Base-by-base conservation (phyloP, 2,329 filamentous ascomycete genomes). In the Epichloe uncinata region DNA sequence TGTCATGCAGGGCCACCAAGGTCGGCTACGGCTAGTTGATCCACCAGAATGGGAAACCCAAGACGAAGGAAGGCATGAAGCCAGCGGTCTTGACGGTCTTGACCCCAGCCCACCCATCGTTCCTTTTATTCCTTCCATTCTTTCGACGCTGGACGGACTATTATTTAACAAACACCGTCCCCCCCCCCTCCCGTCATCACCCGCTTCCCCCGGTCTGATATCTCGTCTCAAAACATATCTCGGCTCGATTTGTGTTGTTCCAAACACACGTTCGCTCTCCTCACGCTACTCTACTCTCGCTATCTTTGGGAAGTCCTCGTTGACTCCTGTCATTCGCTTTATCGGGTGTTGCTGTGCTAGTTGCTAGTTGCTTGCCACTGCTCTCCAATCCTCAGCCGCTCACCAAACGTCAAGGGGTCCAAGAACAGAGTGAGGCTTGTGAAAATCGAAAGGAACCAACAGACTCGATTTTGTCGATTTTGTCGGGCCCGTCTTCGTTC, bases 251-350 rank as follows among this genome's bases (percentile, higher is more conserved):
- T 44, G 16, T 37, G 47, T 3, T 30, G 7, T 52, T 40, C 22
- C n/a, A 22, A 53, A 53, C 56, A 58, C 59, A 76, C 73, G 66
- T 68, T 76, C 73, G 72, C 73, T 74, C 72, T 69, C 64, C 62
- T 63, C 64, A 61, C 60, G 63, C 64, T 65, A 60, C 60, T 59
- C 58, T 53, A 58, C 65, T 64, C 58, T 58, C 57, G 57, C 62
- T 63, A 63, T 66, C 41, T 34, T 76, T 76, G 79, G 79, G 79
- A 82, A 82, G 78, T 80, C 79, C 80, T 83, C 79, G 79, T 75
- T 70, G 80, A 74, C 79, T 83, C 80, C 79, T 81, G 79, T 82
- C 80, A 81, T 78, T 84, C 80, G 80, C 80, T 84, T 81, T 71
- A 68, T 65, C n/a, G 46, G 18, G 40, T 63, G 66, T 9, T 30